These are phyloP conservation scores for Geranium brycei DNA, from an alignment of 345 rosid species.

Conservation along the genomic window DNA sequence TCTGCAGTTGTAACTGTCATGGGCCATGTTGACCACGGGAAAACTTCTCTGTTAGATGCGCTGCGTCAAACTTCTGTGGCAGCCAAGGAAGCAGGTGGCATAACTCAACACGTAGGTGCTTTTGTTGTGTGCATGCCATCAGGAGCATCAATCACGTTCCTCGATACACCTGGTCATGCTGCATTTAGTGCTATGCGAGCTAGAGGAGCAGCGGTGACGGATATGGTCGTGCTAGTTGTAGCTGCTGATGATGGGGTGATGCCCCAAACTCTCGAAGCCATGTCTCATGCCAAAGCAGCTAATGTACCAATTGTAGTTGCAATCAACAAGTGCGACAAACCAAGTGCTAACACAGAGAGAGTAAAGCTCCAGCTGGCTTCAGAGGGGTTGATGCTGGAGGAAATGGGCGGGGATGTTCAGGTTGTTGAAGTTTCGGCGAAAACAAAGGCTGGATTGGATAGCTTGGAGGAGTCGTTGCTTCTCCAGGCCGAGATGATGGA, in stretches of 20 bases:
- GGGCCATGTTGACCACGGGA: conserved; percentile 99
- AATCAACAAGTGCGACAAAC: conserved; percentile 83
- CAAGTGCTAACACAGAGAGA: conserved; percentile 63
- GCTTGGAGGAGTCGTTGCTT: conserved; percentile 78
- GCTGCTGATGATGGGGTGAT: conserved; percentile 98
- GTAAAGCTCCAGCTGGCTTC: conserved; percentile 79
- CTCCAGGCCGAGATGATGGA: conserved; percentile 90
- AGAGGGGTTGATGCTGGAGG: conserved; percentile 79
- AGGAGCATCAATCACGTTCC: conserved; percentile 82
- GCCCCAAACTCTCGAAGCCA: conserved; percentile 95
- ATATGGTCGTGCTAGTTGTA: conserved; percentile 83
- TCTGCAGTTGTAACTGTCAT: conserved; percentile 83
- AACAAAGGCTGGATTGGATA: conserved; percentile 58
- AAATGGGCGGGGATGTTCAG: conserved; percentile 85
- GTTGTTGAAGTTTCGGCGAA: conserved; percentile 81
- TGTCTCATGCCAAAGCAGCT: conserved; percentile 76
- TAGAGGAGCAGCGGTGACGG: conserved; percentile 93
- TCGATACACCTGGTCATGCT: conserved; percentile 91
- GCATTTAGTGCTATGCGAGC: conserved; percentile 96
- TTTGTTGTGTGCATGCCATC: conserved; percentile 79
- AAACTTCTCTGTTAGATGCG: conserved; percentile 87
- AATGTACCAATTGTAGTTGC: conserved; percentile 88
- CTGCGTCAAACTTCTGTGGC: conserved; percentile 78
- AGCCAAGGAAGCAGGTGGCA: conserved; percentile 91
- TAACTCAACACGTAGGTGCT: conserved; percentile 94